Percentiles rank a stretch among this genome's conserved stretches.
Evolutionary conservation across 2,329 filamentous ascomycete species (phyloP).

Genomic region (Davidsoniella virescens): DNA sequence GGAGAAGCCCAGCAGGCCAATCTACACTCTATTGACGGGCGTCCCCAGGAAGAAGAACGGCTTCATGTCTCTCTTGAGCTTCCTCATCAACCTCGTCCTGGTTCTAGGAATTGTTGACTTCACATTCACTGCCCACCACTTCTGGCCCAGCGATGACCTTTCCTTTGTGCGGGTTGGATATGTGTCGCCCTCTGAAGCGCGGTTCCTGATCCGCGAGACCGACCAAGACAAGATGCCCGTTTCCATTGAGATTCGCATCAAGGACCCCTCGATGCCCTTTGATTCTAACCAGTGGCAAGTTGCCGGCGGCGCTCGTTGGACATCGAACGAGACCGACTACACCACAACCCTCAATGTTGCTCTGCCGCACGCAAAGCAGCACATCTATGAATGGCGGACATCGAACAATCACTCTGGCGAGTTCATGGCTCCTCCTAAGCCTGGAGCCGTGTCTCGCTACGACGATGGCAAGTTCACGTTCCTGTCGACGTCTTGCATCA

Average conservation of each 20-base stretch:
- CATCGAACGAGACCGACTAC: conserved; percentile 67
- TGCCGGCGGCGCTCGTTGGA: conserved; percentile 46
- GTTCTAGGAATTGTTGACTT: conserved; percentile 60
- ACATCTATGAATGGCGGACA: conserved; percentile 65
- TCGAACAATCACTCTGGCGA: conserved; percentile 76
- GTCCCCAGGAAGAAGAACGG: conserved; percentile 56
- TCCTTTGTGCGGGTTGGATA: conserved; percentile 80
- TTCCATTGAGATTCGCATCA: conserved; percentile 48
- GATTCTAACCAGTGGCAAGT: conserved; percentile 49
- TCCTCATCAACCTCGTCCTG: conserved; percentile 55
- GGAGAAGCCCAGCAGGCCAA: conserved; percentile 37
- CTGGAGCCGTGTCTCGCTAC: conserved; percentile 44
- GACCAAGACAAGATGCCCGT: conserved; percentile 59
- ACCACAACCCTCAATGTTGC: conserved; percentile 55
- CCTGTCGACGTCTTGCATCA: conserved; percentile 73
- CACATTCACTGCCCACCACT: conserved; percentile 53
- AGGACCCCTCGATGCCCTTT: conserved; percentile 32
- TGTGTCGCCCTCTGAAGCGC: conserved; percentile 65
- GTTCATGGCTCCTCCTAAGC: conserved; percentile 60
- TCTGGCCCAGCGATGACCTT: conserved; percentile 56
- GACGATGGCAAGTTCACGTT: conserved; percentile 68
- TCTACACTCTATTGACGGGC: conserved; percentile 58
- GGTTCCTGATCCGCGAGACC: conserved; percentile 71
- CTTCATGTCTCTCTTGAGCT: conserved; percentile 48
- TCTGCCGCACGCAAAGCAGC: conserved; percentile 48